Base-by-base conservation (phyloP, 2,329 filamentous ascomycete species). In the Colletotrichum melonis region DNA sequence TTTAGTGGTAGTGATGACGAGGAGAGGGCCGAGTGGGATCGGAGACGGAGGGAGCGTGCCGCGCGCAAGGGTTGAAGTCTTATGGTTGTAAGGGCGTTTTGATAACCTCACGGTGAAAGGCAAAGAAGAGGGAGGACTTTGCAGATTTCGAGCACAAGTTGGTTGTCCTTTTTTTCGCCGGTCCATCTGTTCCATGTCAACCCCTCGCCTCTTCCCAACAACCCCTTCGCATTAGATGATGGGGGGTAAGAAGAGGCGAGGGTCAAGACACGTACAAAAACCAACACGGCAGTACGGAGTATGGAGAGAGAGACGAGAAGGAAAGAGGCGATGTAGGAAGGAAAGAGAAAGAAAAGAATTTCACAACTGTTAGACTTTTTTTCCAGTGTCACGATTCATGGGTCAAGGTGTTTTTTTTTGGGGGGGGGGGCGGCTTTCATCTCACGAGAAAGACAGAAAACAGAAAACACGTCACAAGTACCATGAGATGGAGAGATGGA, bases 1-100 rank as follows among this genome's bases (percentile, higher is more conserved):
- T 91, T 91, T 64, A 91, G 89, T 67, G 90, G 88, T 26, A 92
- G 90, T 76, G 90, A 92, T 74, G 89, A 91, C 11, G 90, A 92
- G 73, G 90, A 92, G 81, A 86, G 90, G 73, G 90, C 88, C 22
- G 89, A 90, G 82, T 91, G 88, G 86, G 89, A 91, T 81, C 83
- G 88, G 77, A 84, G 85, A 79, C 83, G 84, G 78, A 83, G 81
- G 80, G 82, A 84, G 77, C 85, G 81, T 77, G 78, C 79, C 38
- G 81, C 81, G 73, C 76, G 78, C 62, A 72, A 67, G 68, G 49
- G 71, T 16, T 73, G 68, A 72, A 73, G 16, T 49, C 8, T 49
- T 35, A n/a, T 28, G n/a, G 19, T 14, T 28, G 38, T 49, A 49
- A 4, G 42, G 19, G 42, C 42, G 42, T 49, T 49, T 49, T 22